These are phyloP conservation scores for Coemansia umbellata DNA, from an alignment of 192 early-diverging fungal genomes.

Conservation along the genomic window DNA sequence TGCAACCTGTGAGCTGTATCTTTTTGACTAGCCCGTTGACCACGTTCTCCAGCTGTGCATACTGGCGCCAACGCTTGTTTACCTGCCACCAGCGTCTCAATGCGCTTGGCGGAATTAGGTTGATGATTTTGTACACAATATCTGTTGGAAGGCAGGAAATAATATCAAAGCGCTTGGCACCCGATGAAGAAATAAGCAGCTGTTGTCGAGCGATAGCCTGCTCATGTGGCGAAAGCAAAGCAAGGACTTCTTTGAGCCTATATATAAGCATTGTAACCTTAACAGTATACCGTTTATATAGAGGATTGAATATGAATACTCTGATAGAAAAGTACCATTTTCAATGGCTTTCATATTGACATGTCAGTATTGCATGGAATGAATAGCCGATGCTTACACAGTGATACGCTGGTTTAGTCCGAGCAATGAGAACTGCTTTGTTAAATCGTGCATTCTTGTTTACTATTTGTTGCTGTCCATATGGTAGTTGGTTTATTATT, in stretches of 20 bases:
- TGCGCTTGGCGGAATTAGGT: neutral
- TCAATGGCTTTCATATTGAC: no score
- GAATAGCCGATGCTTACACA: neutral
- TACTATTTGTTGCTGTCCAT: no score
- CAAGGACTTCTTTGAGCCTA: slow-evolving; percentile 17
- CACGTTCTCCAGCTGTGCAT: slow-evolving; percentile 2
- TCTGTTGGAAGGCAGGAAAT: slow-evolving; percentile 7
- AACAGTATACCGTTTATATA: no score
- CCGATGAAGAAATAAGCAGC: neutral
- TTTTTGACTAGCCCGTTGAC: slow-evolving; percentile 2
- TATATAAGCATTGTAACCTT: neutral
- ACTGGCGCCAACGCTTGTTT: slow-evolving; percentile 11
- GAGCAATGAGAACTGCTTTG: slow-evolving; percentile 4
- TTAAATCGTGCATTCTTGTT: neutral
- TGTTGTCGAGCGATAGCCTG: neutral
- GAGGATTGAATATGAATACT: no score
- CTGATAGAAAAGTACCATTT: no score
- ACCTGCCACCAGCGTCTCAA: neutral
- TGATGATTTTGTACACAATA: slow-evolving; percentile 5
- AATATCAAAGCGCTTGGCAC: slow-evolving; percentile 1
- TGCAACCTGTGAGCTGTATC: neutral
- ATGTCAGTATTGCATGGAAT: no score
- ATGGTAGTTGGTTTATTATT: no score
- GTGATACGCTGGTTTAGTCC: slow-evolving; percentile 7
- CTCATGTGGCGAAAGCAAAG: slow-evolving; percentile 14